phyloP scores from a whole-genome alignment of 768 basidiomycete genomes.

The Multifurca ochricompacta region DNA sequence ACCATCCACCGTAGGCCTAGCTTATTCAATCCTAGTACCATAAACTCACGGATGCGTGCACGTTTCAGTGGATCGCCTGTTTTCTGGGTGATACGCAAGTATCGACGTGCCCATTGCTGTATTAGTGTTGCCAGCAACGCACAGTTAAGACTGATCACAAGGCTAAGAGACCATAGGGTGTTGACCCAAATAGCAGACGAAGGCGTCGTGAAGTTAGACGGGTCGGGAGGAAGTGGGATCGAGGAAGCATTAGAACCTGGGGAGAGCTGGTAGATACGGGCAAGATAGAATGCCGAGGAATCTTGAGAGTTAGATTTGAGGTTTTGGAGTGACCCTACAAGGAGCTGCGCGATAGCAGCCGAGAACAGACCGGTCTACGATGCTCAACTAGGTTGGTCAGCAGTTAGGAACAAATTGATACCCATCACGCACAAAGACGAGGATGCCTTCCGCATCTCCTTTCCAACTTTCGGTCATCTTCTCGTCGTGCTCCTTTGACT shows the following conservation, averaged over 20 bases:
- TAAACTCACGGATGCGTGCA: background rate
- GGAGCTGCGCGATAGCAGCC: background rate
- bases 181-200: background rate
- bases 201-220: background rate
- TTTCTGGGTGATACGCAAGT: background rate
- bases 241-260: background rate
- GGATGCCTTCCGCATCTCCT: background rate
- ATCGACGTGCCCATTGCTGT: constrained; percentile 3
- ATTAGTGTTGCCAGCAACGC: background rate
- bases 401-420: background rate
- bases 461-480: background rate
- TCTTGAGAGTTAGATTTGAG: background rate
- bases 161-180: background rate
- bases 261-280: background rate
- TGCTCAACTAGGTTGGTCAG: background rate
- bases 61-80: background rate
- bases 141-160: background rate
- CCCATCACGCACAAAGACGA: background rate
- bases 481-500: background rate
- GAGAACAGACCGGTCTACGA: background rate
- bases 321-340: background rate
- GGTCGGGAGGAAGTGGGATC: background rate
- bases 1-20: background rate
- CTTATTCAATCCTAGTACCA: background rate
- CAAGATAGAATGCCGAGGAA: background rate